Conservation (phyloP, 352 stramenopile genomes). For the Pythium dissimile region DNA sequence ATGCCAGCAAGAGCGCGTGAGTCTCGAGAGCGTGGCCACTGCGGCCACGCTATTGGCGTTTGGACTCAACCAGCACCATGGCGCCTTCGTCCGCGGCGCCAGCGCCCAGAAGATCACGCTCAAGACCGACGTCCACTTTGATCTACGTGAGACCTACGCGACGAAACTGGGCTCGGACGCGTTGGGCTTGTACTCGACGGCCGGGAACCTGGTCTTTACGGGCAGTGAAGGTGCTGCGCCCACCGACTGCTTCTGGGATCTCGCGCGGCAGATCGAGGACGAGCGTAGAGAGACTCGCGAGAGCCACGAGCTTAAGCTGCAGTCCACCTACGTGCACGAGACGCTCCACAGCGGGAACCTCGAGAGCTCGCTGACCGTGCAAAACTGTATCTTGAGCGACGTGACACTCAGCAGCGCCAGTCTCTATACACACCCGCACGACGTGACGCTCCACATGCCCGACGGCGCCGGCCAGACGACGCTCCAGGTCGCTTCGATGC, state of each 20-base stretch:
- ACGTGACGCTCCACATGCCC: constrained; percentile 9
- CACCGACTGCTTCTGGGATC: constrained; percentile 43
- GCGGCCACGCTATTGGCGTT: constrained; percentile 44
- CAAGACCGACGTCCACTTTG: constrained; percentile 45
- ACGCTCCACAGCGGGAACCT: constrained; percentile 39
- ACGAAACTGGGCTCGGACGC: constrained; percentile 16
- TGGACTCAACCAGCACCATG: constrained; percentile 31
- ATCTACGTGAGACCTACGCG: constrained; percentile 35
- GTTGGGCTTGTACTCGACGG: constrained; percentile 47
- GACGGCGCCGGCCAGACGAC: constrained; percentile 5
- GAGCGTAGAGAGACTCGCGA: constrained; percentile 38
- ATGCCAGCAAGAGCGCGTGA: constrained; percentile 38
- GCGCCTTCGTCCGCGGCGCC: constrained; percentile 19
- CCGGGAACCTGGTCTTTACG: constrained; percentile 44
- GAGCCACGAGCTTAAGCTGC: constrained; percentile 57
- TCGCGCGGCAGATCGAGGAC: constrained; percentile 46
- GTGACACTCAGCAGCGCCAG: constrained; percentile 32
- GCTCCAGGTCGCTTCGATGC: constrained; percentile 39
- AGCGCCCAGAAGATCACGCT: constrained; percentile 8
- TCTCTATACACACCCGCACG: constrained; percentile 24
- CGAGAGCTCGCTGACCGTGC: constrained; percentile 28
- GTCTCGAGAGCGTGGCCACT: constrained; percentile 41
- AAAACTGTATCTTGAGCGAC: constrained; percentile 47
- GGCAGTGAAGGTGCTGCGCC: constrained; percentile 41
- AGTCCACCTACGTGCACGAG: constrained; percentile 62